These are phyloP conservation scores for Oryza australiensis DNA, from an alignment of 176 grass and related monocot species.

Conservation along the genomic window DNA sequence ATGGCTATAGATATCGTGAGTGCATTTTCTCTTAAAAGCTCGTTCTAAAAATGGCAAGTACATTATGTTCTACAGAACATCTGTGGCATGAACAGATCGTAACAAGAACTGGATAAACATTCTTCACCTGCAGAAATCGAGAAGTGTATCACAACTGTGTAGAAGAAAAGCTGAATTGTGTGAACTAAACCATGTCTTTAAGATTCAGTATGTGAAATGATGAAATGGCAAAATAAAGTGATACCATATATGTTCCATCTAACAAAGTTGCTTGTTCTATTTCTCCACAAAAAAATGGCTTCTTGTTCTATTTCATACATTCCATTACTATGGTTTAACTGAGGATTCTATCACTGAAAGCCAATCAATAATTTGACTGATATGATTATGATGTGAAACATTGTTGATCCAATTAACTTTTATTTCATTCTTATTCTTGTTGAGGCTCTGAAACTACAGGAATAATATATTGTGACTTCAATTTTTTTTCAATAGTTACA, in stretches of 20 bases:
- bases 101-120: neutral
- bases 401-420: neutral
- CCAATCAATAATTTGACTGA: neutral
- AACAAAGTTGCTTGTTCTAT: conserved; percentile 13
- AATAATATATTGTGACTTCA: neutral
- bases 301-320: conserved; percentile 9
- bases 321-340: neutral
- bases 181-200: neutral
- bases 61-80: neutral
- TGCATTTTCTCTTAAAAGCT: conserved; percentile 23
- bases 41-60: conserved; percentile 1
- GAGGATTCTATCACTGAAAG: neutral
- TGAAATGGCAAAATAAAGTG: neutral
- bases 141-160: neutral
- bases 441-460: neutral
- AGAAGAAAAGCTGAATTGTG: neutral
- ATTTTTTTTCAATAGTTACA: neutral
- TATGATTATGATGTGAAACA: conserved; percentile 14
- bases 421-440: neutral
- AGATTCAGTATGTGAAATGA: conserved; percentile 8
- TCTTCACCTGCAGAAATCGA: conserved; percentile 4
- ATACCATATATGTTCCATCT: neutral
- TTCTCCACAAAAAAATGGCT: neutral
- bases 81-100: neutral
- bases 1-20: conserved; percentile 96